Base-by-base conservation (phyloP, 768 basidiomycete genomes). In the Saitozyma podzolica region DNA sequence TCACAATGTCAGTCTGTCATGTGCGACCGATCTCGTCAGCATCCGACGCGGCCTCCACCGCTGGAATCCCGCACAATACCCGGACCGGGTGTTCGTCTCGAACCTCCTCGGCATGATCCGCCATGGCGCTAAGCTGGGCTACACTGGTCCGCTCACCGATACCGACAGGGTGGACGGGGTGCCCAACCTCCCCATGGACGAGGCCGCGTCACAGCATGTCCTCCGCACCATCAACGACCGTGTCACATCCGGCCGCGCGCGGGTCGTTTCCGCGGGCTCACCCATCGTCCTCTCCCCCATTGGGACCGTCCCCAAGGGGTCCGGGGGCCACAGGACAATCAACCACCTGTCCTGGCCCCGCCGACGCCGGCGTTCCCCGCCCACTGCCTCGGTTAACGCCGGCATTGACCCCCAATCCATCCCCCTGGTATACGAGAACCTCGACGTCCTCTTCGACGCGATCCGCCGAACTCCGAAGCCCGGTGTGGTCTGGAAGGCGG, bases 401-500 rank as follows among this genome's bases (percentile, higher is more conserved):
- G 51, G 51, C 58, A 59, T 66, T 47, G 20, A 45, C 16, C 29
- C n/a, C 37, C 6, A 47, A 3, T 43, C 43, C 8, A 42, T 66
- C 40, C 17, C 40, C 2, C 58, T 69, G 8, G 54, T 52, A n/a
- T 39, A 56, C 29, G 56, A 57, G 2, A 58, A 63, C 48, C 50
- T 62, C 14, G 55, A 43, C 53, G 17, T 6, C 20, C 55, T 62
- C 39, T 8, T 19, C 47, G 19, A 61, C 50, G 11, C 11, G 9
- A 40, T 43, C 60, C 29, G 8, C 56, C n/a, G n/a, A 6, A 20
- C 47, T 10, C 37, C 55, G 14, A 43, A n/a, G 47, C 5, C 55
- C 54, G 47, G 51, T 54, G 76, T 81, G 16, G 78, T 82, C 54
- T 68, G 81, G 3, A 74, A 80, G 58, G 54, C 14, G 40, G 54